Evolutionary conservation across 495 filamentous ascomycete species (phyloP), one percentile per base, ranked within the genome.

Genomic region (Trichoderma reesei): DNA sequence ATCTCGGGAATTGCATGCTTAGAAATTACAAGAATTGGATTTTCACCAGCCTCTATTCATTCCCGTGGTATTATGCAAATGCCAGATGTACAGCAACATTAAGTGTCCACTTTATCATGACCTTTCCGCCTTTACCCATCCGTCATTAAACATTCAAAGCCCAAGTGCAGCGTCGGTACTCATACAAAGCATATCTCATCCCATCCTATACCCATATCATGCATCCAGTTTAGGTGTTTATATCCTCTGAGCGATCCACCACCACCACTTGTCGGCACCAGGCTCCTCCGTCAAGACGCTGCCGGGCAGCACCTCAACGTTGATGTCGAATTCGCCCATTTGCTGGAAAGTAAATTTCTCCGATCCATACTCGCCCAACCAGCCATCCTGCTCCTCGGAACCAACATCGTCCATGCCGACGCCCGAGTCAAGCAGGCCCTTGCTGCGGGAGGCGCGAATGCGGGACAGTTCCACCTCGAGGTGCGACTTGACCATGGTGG

Each of bases 381-480:
- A 91, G 62, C 88, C 89, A 65, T 89, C 86, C 63, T 90, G 90
- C 61, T 88, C 89, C 51, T 87, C 86, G 8, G 74, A 79, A 3
- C 71, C 76, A 41, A 78, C 68, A 20, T 79, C 81, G 10, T 86
- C 87, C 42, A 74, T 76, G 20, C 80, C 86, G 38, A 88, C 76
- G 0, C 85, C 89, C 63, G 84, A 85, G 76, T 94, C 91, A 70
- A 96, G 71, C 59, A 98, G 73, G 0, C 92, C 91, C 72, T 90
- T 92, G 48, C 84, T 88, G 69, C 86, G 87, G 18, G 88, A 88
- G 68, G 82, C 82, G 36, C 95, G 82, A 67, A 97, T 86, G 63
- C 88, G 82, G 16, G 87, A 85, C 66, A 98, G 86, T 74, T 97
- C 95, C 31, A 79, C 78, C 72, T 98, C 93, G 10, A 98, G 76